Evolutionary conservation across 768 basidiomycete genomes (phyloP), one percentile per base, ranked within the genome.

Genomic region (Phanerochaete carnosa): DNA sequence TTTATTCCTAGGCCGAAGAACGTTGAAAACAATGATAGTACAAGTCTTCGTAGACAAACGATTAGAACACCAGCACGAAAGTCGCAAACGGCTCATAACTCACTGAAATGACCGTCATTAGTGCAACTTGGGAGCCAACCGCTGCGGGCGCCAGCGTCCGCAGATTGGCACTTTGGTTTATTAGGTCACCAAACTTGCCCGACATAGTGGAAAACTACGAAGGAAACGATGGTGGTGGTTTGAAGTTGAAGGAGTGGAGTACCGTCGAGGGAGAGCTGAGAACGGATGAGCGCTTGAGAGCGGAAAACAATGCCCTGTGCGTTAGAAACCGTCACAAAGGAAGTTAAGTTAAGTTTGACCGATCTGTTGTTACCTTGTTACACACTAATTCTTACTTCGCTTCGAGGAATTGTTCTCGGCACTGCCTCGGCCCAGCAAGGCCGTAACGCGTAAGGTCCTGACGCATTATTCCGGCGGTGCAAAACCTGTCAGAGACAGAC

Each of bases 1-100:
- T 82, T 92, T 94, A 80, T 97, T 95, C 66, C 87, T 86, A 13
- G 96, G 96, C 37, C 96, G 87, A 51, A 98, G 77, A 65, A 89
- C 50, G 62, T 94, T 95, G 77, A 98, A 98, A 39, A 82, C 76
- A 47, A 92, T 63, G 51, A 93, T 76, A 19, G 91, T 90, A 62
- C 78, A 80, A 45, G 83, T 69, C 90, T 91, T 46, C 49, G 35
- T 2, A 51, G 12, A 15, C 29, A 52, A 5, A 39, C 25, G 26
- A 63, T 30, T 60, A 57, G 59, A 61, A 66, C 39, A 61, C 47
- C 37, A 55, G 29, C 35, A 54, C 51, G 23, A 37, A 39, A 26
- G 33, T 45, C 19, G 16, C 45, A 12, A 11, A 32, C 59, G 37
- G n/a, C 39, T n/a, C 22, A 39, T 33, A 19, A 78, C 88, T 62